Evolutionary conservation across 2,329 filamentous ascomycete species (phyloP).

Genomic region (Colletotrichum shisoi): DNA sequence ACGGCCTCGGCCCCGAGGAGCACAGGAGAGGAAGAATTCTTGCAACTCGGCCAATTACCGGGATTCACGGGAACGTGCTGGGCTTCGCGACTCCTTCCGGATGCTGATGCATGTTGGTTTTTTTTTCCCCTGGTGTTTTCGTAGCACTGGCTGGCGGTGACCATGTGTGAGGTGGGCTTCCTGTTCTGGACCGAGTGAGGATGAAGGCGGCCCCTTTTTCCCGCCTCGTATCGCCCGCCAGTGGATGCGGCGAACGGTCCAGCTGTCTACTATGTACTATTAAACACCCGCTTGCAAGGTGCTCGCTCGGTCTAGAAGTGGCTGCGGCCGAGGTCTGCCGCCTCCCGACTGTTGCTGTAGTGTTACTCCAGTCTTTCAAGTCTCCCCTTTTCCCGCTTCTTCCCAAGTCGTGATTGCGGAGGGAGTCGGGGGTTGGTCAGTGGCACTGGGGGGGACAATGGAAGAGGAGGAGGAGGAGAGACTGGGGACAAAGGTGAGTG

Average conservation of each 20-base stretch:
- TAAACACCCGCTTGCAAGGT: neutral
- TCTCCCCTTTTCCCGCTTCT: neutral
- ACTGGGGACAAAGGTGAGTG: neutral
- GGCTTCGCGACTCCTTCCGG: neutral
- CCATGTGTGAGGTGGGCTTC: neutral
- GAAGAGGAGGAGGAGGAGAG: neutral
- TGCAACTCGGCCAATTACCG: neutral
- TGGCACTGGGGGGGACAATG: neutral
- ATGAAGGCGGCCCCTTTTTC: neutral
- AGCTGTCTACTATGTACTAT: neutral
- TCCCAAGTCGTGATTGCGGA: conserved; percentile 9
- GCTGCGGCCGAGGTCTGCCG: conserved; percentile 1
- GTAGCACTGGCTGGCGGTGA: too few relatives aligned
- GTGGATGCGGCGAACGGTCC: neutral
- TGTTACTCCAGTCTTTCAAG: neutral
- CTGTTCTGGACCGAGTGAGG: neutral
- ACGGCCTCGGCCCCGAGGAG: neutral
- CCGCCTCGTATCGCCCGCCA: neutral
- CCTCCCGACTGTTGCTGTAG: neutral
- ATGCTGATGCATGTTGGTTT: neutral
- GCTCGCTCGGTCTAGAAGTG: conserved; percentile 6
- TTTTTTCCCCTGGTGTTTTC: neutral
- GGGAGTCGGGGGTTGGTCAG: neutral
- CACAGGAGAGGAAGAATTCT: neutral
- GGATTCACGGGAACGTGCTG: neutral